These are phyloP conservation scores for Claviceps digitariae DNA, from an alignment of 2,329 filamentous ascomycete genomes.

Conservation along the genomic window DNA sequence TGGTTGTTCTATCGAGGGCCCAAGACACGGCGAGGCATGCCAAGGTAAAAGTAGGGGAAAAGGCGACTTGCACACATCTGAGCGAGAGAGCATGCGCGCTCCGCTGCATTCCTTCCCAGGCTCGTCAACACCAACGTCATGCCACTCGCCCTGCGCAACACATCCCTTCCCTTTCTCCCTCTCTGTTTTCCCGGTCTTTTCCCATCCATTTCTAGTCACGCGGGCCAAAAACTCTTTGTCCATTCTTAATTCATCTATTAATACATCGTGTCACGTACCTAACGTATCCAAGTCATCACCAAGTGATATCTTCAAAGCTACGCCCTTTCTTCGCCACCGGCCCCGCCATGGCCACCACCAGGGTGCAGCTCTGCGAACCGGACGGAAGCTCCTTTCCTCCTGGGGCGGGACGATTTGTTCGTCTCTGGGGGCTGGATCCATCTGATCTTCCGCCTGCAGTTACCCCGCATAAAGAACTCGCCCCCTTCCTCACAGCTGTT, in stretches of 20 bases:
- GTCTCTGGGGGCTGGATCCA: slow-evolving; percentile 37
- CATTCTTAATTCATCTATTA: neutral
- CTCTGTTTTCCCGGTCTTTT: neutral
- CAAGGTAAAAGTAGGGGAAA: too few relatives aligned
- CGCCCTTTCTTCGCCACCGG: neutral
- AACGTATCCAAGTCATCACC: neutral
- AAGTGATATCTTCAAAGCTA: neutral
- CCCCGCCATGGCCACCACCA: neutral
- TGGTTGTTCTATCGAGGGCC: too few relatives aligned
- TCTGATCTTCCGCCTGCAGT: slow-evolving; percentile 31
- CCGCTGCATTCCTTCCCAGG: neutral
- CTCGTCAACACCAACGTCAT: neutral
- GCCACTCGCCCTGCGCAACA: neutral
- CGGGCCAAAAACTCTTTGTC: neutral
- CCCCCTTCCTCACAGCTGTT: slow-evolving; percentile 36
- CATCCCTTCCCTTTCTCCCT: neutral
- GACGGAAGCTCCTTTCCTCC: slow-evolving; percentile 4
- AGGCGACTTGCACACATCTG: neutral
- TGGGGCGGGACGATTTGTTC: slow-evolving; percentile 33
- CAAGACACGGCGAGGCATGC: neutral
- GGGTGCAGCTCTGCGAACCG: slow-evolving; percentile 8
- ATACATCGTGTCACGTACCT: neutral
- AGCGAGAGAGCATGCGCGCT: neutral
- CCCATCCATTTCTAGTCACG: neutral
- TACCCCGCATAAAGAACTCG: slow-evolving; percentile 28